These are phyloP conservation scores for Abelmoschus esculentus DNA, from an alignment of 345 rosid genomes.

Conservation along the genomic window DNA sequence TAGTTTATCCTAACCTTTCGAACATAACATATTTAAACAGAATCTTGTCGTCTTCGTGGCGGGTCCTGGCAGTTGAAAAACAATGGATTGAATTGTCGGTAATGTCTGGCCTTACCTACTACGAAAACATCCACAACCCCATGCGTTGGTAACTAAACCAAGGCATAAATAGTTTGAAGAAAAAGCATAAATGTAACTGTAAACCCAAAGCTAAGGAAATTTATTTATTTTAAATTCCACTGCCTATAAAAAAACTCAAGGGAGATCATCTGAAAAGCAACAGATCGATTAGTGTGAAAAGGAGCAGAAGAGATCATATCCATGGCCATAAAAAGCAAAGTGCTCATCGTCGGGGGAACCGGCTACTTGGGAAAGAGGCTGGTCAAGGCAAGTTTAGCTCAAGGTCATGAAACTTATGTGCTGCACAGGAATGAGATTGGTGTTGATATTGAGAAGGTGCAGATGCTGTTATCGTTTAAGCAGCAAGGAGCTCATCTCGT, in stretches of 20 bases:
- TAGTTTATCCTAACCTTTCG: no score
- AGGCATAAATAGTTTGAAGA: not conserved
- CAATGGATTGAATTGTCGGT: not conserved
- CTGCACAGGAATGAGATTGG: slow-evolving; percentile 59
- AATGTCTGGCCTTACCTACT: not conserved
- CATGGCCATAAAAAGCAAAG: slow-evolving; percentile 25
- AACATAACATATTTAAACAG: no score
- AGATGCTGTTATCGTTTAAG: slow-evolving; percentile 50
- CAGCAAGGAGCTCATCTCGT: slow-evolving; percentile 51
- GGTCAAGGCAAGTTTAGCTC: slow-evolving; percentile 60
- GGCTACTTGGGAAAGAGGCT: slow-evolving; percentile 77
- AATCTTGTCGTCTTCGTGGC: no score
- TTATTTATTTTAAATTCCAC: not conserved
- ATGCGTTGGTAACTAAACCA: not conserved
- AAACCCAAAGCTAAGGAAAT: not conserved
- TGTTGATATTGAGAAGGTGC: slow-evolving; percentile 66
- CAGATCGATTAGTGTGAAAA: not conserved
- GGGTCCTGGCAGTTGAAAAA: no score
- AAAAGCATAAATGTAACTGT: not conserved
- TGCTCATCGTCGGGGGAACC: slow-evolving; percentile 66
- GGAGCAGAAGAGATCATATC: not conserved
- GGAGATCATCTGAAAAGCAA: not conserved
- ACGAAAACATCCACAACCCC: not conserved
- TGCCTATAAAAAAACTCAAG: not conserved
- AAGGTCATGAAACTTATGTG: slow-evolving; percentile 57